Evolutionary conservation across 306 rosid species (phyloP).

Genomic region (Trifolium subterraneum): DNA sequence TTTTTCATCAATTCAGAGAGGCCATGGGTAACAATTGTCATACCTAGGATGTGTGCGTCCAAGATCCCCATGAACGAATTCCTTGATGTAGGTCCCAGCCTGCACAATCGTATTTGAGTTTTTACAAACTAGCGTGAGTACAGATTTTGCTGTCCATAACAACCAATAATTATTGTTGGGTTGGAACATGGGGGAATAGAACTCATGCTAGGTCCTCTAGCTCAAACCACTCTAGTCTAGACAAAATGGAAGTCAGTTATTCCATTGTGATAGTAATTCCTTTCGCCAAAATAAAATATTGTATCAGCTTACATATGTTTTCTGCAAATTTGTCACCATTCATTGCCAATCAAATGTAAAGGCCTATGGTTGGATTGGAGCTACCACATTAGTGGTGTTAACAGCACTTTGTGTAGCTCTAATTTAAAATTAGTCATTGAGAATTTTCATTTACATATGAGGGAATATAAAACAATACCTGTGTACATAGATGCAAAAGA

Average conservation of each 20-base stretch:
- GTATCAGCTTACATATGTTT: constrained; percentile 2
- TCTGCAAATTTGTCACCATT: constrained; percentile 1
- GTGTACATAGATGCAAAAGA: constrained; percentile 90
- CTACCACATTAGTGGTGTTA: constrained; percentile 1
- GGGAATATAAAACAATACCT: constrained; percentile 55
- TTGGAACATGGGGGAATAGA: background rate
- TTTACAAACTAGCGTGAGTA: constrained; percentile 14
- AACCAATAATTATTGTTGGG: constrained; percentile 5
- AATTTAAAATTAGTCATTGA: constrained; percentile 19
- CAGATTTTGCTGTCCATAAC: constrained; percentile 17
- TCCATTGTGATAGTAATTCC: background rate
- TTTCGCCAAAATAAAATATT: constrained; percentile 32
- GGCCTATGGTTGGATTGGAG: constrained; percentile 8
- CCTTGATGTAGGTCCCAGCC: constrained; percentile 99
- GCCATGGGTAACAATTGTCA: constrained; percentile 7
- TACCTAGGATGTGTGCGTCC: constrained; percentile 95
- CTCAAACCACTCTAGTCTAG: constrained; percentile 8
- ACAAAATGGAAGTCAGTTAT: background rate
- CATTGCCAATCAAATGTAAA: constrained; percentile 35
- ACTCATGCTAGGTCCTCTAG: constrained; percentile 13
- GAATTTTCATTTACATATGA: background rate
- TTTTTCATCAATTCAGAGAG: constrained; percentile 11
- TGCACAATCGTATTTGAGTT: constrained; percentile 40
- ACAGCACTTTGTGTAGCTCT: constrained; percentile 4
- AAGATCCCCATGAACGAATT: constrained; percentile 94